phyloP scores from a whole-genome alignment of 1,284 basidiomycete genomes.

The Rhodotorula sp. region DNA sequence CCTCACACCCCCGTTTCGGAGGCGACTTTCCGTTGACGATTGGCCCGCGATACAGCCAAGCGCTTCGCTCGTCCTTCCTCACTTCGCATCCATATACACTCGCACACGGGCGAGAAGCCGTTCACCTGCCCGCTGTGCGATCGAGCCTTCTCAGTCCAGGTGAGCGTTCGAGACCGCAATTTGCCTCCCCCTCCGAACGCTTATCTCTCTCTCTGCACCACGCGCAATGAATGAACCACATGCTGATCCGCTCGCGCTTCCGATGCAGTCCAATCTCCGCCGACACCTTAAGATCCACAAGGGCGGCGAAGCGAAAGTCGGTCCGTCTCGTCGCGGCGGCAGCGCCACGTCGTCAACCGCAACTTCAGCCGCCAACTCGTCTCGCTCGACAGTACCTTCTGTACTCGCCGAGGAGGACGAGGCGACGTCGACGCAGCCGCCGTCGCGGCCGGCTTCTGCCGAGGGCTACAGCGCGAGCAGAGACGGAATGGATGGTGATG shows the following conservation, averaged over 20 bases:
- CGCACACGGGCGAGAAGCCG: conserved; percentile 42
- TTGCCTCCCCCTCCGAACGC: background rate
- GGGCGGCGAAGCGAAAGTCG: background rate
- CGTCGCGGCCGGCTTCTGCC: background rate
- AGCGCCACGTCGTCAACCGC: background rate
- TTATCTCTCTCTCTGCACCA: background rate
- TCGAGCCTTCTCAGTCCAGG: conserved; percentile 39
- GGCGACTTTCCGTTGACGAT: background rate
- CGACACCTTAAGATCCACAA: conserved; percentile 38
- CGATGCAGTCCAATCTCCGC: conserved; percentile 30
- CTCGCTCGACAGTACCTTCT: background rate
- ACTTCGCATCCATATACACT: conserved; percentile 38
- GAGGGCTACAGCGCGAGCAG: background rate
- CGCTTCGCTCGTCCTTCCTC: conserved; percentile 40
- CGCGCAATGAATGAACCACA: no score
- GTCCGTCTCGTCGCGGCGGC: background rate
- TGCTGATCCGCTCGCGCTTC: no score
- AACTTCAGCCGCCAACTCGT: background rate
- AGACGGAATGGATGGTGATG: background rate
- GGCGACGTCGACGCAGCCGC: background rate
- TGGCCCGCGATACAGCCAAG: conserved; percentile 16
- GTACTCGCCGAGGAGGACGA: background rate
- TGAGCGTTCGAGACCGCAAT: background rate
- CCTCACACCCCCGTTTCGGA: no score
- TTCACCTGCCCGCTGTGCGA: conserved; percentile 37